Percentiles rank a stretch among this genome's conserved stretches.
Evolutionary conservation across 345 rosid species (phyloP).

Genomic region (Geranium rotundifolium): DNA sequence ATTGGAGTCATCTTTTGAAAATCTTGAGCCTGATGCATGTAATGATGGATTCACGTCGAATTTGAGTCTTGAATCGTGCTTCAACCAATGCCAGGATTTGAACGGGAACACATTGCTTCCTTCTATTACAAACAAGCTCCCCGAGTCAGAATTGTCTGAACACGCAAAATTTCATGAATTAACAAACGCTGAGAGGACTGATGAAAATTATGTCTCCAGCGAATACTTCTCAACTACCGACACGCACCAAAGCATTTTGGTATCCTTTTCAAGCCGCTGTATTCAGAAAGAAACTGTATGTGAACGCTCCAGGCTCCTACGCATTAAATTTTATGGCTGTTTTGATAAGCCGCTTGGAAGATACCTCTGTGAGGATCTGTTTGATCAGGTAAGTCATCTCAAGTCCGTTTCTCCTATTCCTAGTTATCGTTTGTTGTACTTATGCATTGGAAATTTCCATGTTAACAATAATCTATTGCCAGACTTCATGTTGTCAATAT

Average conservation of each 20-base stretch:
- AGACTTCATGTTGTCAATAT: constrained; percentile 53
- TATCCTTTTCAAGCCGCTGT: constrained; percentile 83
- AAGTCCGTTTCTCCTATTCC: not conserved
- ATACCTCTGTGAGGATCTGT: constrained; percentile 72
- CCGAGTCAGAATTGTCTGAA: constrained; percentile 25
- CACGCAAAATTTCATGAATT: constrained; percentile 23
- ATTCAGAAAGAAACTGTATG: constrained; percentile 72
- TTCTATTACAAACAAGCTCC: constrained; percentile 15
- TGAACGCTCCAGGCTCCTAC: constrained; percentile 78
- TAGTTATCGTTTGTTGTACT: no score
- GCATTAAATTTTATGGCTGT: constrained; percentile 88
- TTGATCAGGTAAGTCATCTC: constrained; percentile 49
- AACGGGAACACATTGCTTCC: constrained; percentile 3
- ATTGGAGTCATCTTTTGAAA: not conserved
- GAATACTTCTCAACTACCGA: constrained; percentile 73
- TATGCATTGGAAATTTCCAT: not conserved
- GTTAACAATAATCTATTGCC: constrained; percentile 8
- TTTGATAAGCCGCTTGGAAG: constrained; percentile 96
- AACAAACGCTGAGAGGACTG: constrained; percentile 30
- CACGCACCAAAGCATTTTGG: constrained; percentile 81
- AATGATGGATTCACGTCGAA: constrained; percentile 19
- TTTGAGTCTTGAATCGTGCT: constrained; percentile 19
- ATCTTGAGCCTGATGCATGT: constrained; percentile 8
- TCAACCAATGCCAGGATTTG: not conserved
- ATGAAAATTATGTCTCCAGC: constrained; percentile 43